These are phyloP conservation scores for Talaromyces rugulosus DNA, from an alignment of 2,329 filamentous ascomycete species.

Conservation along the genomic window DNA sequence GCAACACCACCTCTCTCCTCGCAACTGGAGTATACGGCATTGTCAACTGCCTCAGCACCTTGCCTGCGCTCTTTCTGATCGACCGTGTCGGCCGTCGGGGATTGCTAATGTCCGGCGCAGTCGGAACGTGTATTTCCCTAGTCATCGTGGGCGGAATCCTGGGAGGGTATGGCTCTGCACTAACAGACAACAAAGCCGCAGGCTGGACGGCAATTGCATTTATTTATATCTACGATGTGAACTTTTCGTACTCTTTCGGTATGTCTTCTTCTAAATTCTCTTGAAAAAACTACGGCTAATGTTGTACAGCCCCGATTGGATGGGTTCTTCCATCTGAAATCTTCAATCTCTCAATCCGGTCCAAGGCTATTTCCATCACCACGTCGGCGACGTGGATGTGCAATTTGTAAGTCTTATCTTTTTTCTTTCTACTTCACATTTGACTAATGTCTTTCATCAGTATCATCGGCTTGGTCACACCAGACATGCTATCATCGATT, in stretches of 20 bases:
- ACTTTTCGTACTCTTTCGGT: constrained; percentile 37
- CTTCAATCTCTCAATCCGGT: constrained; percentile 34
- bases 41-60: constrained; percentile 32
- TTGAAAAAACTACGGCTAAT: neutral
- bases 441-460: neutral
- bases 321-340: constrained; percentile 39
- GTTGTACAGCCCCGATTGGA: constrained; percentile 28
- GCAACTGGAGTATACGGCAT: constrained; percentile 37
- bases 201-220: constrained; percentile 36
- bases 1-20: constrained; percentile 33
- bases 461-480: constrained; percentile 34
- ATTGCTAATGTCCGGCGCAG: constrained; percentile 33
- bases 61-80: constrained; percentile 32
- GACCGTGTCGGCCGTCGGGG: constrained; percentile 30
- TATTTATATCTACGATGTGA: constrained; percentile 36
- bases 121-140: constrained; percentile 32
- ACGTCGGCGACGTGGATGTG: constrained; percentile 38
- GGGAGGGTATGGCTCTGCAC: constrained; percentile 25
- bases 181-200: constrained; percentile 26
- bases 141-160: constrained; percentile 33
- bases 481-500: constrained; percentile 34
- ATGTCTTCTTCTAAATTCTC: constrained; percentile 6
- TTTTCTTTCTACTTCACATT: neutral
- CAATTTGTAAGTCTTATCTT: constrained; percentile 27
- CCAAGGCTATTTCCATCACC: constrained; percentile 35